Evolutionary conservation across 768 basidiomycete genomes (phyloP).

Genomic region (Punctularia strigosozonata): DNA sequence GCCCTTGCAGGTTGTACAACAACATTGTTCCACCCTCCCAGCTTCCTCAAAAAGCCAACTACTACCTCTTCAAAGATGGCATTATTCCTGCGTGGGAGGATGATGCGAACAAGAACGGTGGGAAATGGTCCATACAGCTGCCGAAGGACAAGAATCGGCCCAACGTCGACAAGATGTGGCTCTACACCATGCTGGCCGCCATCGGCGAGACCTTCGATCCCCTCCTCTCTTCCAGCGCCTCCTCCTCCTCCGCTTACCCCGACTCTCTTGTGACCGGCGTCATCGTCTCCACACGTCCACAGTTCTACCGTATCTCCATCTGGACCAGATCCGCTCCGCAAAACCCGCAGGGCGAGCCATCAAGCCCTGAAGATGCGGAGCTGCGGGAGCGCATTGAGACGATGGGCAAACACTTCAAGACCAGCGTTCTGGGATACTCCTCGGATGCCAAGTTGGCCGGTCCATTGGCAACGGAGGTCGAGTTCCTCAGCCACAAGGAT

Average conservation of each 20-base stretch:
- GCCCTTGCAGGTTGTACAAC: conserved; percentile 65
- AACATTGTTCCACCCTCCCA: conserved; percentile 94
- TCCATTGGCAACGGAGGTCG: conserved; percentile 89
- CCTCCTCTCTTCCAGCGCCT: conserved; percentile 40
- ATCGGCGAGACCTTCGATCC: conserved; percentile 99
- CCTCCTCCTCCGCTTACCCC: conserved; percentile 47
- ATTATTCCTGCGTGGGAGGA: conserved; percentile 99
- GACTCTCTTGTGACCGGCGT: conserved; percentile 66
- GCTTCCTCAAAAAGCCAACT: conserved; percentile 94
- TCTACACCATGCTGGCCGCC: conserved; percentile 98
- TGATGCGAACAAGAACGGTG: conserved; percentile 91
- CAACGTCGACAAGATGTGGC: conserved; percentile 91
- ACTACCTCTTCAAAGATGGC: conserved; percentile 97
- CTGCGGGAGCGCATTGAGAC: conserved; percentile 74
- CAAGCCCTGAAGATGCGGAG: conserved; percentile 34
- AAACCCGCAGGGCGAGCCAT: no score
- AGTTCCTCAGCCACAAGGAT: conserved; percentile 91
- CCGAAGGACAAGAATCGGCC: conserved; percentile 87
- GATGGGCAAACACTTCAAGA: conserved; percentile 88
- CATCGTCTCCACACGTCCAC: conserved; percentile 87
- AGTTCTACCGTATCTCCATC: conserved; percentile 94
- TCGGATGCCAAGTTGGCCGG: conserved; percentile 67
- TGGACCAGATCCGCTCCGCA: conserved; percentile 87
- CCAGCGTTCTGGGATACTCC: conserved; percentile 69
- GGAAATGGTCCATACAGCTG: conserved; percentile 97